Evolutionary conservation across 2,329 filamentous ascomycete genomes (phyloP), one percentile per base, ranked within the genome.

Genomic region (Capronia coronata): DNA sequence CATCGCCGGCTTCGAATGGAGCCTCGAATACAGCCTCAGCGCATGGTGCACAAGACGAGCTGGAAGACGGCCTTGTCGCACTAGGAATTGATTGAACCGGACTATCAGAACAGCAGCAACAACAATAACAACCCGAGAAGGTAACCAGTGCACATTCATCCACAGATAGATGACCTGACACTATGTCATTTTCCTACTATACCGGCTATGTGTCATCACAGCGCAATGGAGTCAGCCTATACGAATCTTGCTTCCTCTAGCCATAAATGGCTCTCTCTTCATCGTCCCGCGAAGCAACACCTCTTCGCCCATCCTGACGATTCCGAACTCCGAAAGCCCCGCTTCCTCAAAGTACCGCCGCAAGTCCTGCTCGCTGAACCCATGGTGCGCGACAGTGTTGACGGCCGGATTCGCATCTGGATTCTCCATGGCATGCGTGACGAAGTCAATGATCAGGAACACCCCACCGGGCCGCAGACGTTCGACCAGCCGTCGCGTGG

Each of bases 401-500:
- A 62, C 59, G 47, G 71, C 70, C 5, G 72, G 60, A 23, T 65
- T 63, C 19, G 22, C 22, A 7, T 43, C 48, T 14, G 43, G 29
- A 13, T 59, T 48, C 38, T 52, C 44, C 39, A 50, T 50, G 40
- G 58, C 71, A 57, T 83, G 78, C 7, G 79, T 71, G 14, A 84
- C 61, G 52, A 88, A 82, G 62, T 89, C 85, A 39, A 84, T 69
- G 47, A 89, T 77, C 42, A 87, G 68, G 38, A 87, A 69, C 1
- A 82, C 77, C 9, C 86, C 86, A 2, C 83, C 83, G 2, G 76
- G 75, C 55, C 75, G 76, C 51, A 90, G 68, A 8, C 84, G 75
- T 61, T 78, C 71, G 2, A 73, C 78, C 29, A 90, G 68, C 41
- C 77, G 71, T 54, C 68, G 68, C 3, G 83, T 75, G 0, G 81